These are phyloP conservation scores for Dactylonectria macrodidyma DNA, from an alignment of 2,329 filamentous ascomycete genomes.

Conservation along the genomic window DNA sequence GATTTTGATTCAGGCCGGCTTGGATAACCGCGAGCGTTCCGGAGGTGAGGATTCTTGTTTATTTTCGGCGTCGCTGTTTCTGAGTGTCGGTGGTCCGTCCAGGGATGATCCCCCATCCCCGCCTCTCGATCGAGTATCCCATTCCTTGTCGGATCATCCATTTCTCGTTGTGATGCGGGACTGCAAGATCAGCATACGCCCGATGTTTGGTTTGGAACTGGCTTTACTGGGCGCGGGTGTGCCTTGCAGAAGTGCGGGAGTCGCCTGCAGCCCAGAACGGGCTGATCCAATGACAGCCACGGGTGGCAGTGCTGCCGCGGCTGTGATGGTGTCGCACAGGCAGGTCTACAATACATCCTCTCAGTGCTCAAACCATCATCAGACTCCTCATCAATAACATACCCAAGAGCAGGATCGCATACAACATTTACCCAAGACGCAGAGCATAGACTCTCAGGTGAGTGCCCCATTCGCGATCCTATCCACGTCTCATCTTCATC, in stretches of 20 bases:
- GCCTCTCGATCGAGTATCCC: neutral
- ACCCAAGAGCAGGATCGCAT: neutral
- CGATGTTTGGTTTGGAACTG: neutral
- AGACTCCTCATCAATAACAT: neutral
- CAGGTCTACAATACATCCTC: too few species aligned
- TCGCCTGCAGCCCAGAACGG: neutral
- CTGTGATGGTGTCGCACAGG: too few species aligned
- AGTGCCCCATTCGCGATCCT: neutral
- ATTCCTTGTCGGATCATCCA: constrained; percentile 3
- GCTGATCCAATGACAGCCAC: too few species aligned
- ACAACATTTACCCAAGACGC: neutral
- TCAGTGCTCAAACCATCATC: too few species aligned
- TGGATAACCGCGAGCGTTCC: neutral
- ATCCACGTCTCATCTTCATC: constrained; percentile 21
- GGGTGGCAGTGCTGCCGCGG: too few species aligned
- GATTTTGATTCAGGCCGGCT: neutral
- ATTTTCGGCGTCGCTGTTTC: neutral
- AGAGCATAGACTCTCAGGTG: neutral
- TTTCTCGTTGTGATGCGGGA: neutral
- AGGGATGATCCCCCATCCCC: neutral
- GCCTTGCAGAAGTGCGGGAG: constrained; percentile 20
- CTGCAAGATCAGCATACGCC: neutral
- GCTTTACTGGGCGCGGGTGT: constrained; percentile 1
- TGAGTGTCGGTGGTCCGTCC: neutral
- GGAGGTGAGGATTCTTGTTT: neutral